Conservation (phyloP, 2,329 filamentous ascomycete genomes). For the Tolypocladium ovalisporum region DNA sequence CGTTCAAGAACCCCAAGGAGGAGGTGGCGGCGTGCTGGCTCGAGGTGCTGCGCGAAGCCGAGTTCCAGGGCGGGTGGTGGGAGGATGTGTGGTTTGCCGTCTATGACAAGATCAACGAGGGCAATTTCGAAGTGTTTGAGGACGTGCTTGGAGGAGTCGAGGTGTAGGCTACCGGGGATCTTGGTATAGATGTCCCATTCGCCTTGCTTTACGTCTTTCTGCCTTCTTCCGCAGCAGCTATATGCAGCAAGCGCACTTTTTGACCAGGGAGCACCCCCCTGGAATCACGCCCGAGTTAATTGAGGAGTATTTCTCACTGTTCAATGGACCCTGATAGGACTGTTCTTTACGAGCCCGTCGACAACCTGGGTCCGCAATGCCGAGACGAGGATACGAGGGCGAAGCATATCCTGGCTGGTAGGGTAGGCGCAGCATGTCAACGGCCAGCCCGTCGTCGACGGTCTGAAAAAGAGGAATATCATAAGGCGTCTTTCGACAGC, state of each 20-base stretch:
- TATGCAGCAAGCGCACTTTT: not conserved
- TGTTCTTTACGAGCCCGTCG: too few species aligned
- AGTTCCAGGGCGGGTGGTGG: conserved; percentile 57
- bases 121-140: conserved; percentile 42
- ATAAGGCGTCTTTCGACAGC: not conserved
- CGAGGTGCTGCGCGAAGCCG: conserved; percentile 46
- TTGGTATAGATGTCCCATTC: not conserved
- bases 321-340: too few species aligned
- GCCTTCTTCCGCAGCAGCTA: not conserved
- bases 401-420: too few species aligned
- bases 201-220: not conserved
- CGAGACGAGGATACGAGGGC: too few species aligned
- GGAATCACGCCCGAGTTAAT: too few species aligned
- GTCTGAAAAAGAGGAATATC: not conserved
- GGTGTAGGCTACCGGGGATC: conserved; percentile 4
- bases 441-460: not conserved
- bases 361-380: too few species aligned
- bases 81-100: conserved; percentile 54
- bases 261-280: too few species aligned
- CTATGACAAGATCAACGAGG: conserved; percentile 29
- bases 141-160: conserved; percentile 25
- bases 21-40: conserved; percentile 53
- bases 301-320: too few species aligned
- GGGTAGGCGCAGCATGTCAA: not conserved
- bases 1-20: conserved; percentile 48